Base-by-base conservation (phyloP, 306 rosid species). In the Pterocarpus macrocarpus region DNA sequence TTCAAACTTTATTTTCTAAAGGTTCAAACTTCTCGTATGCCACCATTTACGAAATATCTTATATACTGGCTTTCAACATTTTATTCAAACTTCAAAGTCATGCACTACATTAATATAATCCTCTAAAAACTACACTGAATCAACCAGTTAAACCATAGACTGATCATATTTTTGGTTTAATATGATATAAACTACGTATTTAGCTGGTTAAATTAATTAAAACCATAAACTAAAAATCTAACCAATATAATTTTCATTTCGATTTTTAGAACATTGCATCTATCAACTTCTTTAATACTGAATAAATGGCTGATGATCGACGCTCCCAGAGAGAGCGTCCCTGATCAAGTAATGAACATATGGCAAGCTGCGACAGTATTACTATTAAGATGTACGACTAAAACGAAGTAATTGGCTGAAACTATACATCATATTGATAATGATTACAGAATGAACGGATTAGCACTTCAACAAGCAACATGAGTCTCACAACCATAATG, bases 401-500 rank as follows among this genome's bases (percentile, higher is more conserved):
- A 5, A 39, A 39, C 1, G 4, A 39, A 39, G 44, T 39, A 39
- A 39, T 3, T 39, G 64, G 78, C 34, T 55, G 70, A 63, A 22
- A 14, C 12, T 71, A 33, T 50, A 66, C 59, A 85, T 38, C 12
- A 34, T 15, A 16, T 63, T 15, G 13, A 38, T 32, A 56, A 70
- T 56, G 17, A 34, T 49, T 32, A 56, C 17, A 70, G 68, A 72
- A 77, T 72, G 61, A 69, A 77, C 57, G 16, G 77, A 14, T 49
- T 45, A 13, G 8, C 83, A 58, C 14, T 72, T 75, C 44, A 68
- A 75, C 74, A 75, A 58, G 81, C 14, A 81, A 33, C 33, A 63
- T 1, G 52, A 43, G 41, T 15, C 78, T 49, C 38, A 16, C 30
- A 67, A 33, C 72, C 10, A 58, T 57, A 12, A 52, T 22, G 41